Evolutionary conservation across 2,329 filamentous ascomycete species (phyloP).

Genomic region (Penicillium italicum): DNA sequence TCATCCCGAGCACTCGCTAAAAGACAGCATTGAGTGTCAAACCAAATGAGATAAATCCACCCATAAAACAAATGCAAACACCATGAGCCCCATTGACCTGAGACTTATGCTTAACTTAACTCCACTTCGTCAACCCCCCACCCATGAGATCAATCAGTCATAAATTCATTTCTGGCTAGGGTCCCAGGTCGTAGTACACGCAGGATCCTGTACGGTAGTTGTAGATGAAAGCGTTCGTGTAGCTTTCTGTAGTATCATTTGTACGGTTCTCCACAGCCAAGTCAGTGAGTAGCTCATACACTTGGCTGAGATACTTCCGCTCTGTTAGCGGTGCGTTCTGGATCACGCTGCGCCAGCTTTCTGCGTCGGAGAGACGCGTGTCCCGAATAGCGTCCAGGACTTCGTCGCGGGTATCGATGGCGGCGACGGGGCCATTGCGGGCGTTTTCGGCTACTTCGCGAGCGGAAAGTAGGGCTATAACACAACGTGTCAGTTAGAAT

Average conservation of each 20-base stretch:
- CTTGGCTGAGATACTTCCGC: constrained; percentile 75
- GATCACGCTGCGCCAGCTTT: constrained; percentile 78
- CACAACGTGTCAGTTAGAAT: constrained; percentile 13
- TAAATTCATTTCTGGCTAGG: constrained; percentile 22
- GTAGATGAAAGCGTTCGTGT: constrained; percentile 79
- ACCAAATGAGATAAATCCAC: constrained; percentile 7
- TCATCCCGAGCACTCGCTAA: constrained; percentile 18
- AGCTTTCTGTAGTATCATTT: constrained; percentile 49
- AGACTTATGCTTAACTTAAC: not conserved
- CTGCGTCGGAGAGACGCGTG: constrained; percentile 72
- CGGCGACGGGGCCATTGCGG: constrained; percentile 73
- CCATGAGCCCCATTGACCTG: constrained; percentile 13
- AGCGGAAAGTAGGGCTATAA: constrained; percentile 49
- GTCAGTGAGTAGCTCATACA: constrained; percentile 69
- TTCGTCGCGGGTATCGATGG: constrained; percentile 82
- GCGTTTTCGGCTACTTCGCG: constrained; percentile 66
- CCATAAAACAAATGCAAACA: constrained; percentile 6
- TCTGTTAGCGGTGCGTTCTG: constrained; percentile 74
- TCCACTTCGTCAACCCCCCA: not conserved
- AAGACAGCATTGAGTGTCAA: constrained; percentile 12
- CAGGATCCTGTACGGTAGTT: constrained; percentile 83
- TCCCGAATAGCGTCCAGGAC: constrained; percentile 72
- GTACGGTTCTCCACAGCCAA: constrained; percentile 52
- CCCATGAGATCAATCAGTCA: constrained; percentile 8
- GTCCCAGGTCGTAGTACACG: constrained; percentile 75